Percentiles rank a stretch among this genome's conserved stretches.
Conservation (phyloP, 495 filamentous ascomycete genomes). For the Daldinia caldariorum region DNA sequence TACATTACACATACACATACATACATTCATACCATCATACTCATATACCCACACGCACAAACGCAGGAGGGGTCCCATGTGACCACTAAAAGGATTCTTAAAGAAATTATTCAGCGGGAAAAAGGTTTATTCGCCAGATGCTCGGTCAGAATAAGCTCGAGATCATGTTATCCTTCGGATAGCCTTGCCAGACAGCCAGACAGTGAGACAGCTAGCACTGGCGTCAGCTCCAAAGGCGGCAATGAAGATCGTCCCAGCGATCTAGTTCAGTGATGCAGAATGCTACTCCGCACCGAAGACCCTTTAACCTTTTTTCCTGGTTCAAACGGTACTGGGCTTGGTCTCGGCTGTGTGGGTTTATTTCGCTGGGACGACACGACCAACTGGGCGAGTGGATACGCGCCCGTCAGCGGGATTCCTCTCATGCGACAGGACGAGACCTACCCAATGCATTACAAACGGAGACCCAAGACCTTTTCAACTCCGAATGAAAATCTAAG, state of each 20-base stretch:
- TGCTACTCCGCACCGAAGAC: conserved; percentile 24
- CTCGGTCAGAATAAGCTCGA: conserved; percentile 15
- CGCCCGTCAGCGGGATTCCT: conserved; percentile 1
- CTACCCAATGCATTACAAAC: background rate
- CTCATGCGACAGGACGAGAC: background rate
- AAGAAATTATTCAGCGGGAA: background rate
- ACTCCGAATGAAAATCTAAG: conserved; percentile 34
- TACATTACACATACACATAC: conserved; percentile 6
- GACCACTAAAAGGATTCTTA: background rate
- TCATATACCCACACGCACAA: background rate
- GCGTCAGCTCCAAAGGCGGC: conserved; percentile 36
- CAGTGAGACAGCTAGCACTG: background rate
- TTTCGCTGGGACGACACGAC: conserved; percentile 5
- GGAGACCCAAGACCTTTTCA: conserved; percentile 8
- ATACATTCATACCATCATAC: background rate
- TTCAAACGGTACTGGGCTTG: conserved; percentile 14
- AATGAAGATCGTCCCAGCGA: conserved; percentile 44
- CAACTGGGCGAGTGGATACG: conserved; percentile 6
- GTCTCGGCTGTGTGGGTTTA: conserved; percentile 3
- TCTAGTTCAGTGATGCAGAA: conserved; percentile 36
- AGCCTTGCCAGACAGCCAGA: conserved; percentile 32
- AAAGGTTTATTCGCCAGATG: background rate
- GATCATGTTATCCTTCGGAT: conserved; percentile 7
- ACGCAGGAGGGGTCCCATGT: background rate
- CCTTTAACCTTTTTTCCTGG: conserved; percentile 18